phyloP scores from a whole-genome alignment of 305 asterid species.

The Nicotiana rustica region DNA sequence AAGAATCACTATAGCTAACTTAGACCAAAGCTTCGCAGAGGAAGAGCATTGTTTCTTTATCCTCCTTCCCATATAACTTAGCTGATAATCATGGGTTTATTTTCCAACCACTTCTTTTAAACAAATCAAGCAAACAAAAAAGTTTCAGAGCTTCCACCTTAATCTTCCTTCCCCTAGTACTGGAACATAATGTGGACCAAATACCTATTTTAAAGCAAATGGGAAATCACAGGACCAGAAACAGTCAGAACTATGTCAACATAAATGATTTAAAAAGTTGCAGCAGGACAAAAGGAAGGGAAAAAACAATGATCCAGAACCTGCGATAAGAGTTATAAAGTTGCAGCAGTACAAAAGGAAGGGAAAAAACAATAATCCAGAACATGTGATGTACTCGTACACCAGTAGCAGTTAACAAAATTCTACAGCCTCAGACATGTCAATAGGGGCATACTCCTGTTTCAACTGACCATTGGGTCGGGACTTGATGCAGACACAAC shows the following conservation, averaged over 20 bases:
- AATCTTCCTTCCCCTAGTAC: neutral
- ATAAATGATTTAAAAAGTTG: too few species aligned
- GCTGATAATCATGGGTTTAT: too few species aligned
- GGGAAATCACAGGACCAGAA: neutral
- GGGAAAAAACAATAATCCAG: neutral
- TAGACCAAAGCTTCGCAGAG: too few species aligned
- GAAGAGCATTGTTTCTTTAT: too few species aligned
- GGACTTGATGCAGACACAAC: conserved; percentile 58
- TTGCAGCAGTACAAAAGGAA: neutral
- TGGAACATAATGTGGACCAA: neutral
- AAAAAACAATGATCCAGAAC: neutral
- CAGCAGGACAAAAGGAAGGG: neutral
- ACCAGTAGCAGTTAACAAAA: neutral
- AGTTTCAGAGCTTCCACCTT: neutral
- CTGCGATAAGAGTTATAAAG: neutral
- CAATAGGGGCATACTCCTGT: neutral
- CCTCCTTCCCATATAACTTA: too few species aligned
- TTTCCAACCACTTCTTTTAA: too few species aligned
- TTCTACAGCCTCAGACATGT: neutral
- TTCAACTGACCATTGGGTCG: conserved; percentile 68
- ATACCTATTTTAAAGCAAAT: neutral
- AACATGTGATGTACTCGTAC: neutral
- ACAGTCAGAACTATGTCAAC: neutral
- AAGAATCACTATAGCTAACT: too few species aligned
- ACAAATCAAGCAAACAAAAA: neutral